Evolutionary conservation across 2,329 filamentous ascomycete species (phyloP).

Genomic region (Aureobasidium sp.): DNA sequence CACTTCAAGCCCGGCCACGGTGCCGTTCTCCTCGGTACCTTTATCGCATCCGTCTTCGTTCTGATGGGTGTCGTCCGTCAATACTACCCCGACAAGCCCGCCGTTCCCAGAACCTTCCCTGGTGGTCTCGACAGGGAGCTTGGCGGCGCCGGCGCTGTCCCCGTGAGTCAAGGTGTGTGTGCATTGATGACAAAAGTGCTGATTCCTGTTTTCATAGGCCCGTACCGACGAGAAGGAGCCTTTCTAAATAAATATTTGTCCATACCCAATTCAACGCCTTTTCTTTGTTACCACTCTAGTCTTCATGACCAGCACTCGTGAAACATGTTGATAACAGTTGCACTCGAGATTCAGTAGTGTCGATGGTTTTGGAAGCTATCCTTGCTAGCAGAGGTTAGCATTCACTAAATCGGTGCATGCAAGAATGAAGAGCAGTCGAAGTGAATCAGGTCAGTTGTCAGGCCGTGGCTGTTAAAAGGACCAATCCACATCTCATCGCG

Average conservation of each 20-base stretch:
- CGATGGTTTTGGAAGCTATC: background rate
- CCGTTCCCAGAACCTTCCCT: constrained; percentile 38
- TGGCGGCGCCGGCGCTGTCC: constrained; percentile 38
- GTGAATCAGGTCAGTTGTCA: background rate
- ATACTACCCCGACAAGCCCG: constrained; percentile 39
- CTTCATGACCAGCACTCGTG: background rate
- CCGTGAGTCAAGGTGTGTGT: constrained; percentile 26
- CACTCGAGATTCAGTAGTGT: too few species aligned
- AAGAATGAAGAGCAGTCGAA: too few species aligned
- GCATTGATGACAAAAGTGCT: background rate
- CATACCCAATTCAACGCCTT: constrained; percentile 14
- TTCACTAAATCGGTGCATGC: background rate
- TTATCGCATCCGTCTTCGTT: constrained; percentile 35
- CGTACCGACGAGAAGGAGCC: constrained; percentile 8
- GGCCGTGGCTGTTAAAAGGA: background rate
- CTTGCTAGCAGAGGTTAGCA: background rate
- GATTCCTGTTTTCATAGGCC: background rate
- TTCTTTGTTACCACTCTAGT: constrained; percentile 7
- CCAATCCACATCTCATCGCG: background rate
- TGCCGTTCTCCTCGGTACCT: constrained; percentile 47
- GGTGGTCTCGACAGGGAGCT: constrained; percentile 43
- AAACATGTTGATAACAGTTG: background rate
- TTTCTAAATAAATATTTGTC: constrained; percentile 9
- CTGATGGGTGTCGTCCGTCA: constrained; percentile 34
- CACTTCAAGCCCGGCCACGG: constrained; percentile 70